These are phyloP conservation scores for Laguncularia racemosa DNA, from an alignment of 345 rosid species.

Conservation along the genomic window DNA sequence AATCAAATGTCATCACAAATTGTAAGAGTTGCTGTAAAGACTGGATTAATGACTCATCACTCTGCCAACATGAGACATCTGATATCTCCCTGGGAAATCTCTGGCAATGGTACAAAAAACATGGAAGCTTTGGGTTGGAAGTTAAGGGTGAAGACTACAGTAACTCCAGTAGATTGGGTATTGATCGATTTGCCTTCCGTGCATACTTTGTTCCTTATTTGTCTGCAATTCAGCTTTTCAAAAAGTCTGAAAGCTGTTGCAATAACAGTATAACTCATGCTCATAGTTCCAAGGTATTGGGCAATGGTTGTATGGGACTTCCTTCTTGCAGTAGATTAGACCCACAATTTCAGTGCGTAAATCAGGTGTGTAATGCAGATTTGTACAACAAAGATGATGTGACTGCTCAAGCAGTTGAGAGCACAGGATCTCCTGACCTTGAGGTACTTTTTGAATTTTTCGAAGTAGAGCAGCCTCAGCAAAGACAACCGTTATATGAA, in stretches of 20 bases:
- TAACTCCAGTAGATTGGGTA: slow-evolving; percentile 31
- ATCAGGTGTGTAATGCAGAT: slow-evolving; percentile 11
- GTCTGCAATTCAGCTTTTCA: slow-evolving; percentile 52
- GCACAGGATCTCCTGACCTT: slow-evolving; percentile 8
- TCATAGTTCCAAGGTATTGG: too few relatives aligned
- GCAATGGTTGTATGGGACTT: too few relatives aligned
- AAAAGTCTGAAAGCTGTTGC: slow-evolving; percentile 10
- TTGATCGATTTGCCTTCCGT: slow-evolving; percentile 31
- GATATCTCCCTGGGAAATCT: slow-evolving; percentile 29
- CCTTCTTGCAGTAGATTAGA: too few relatives aligned
- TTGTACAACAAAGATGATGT: neutral
- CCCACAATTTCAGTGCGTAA: slow-evolving; percentile 26
- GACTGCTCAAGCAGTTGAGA: slow-evolving; percentile 14
- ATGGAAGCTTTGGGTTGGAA: slow-evolving; percentile 51
- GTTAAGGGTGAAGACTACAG: slow-evolving; percentile 35
- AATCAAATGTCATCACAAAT: slow-evolving; percentile 7
- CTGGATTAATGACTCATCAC: slow-evolving; percentile 11
- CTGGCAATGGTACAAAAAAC: slow-evolving; percentile 55
- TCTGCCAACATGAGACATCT: slow-evolving; percentile 36
- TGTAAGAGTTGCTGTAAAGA: slow-evolving; percentile 25
- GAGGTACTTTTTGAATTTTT: slow-evolving; percentile 54
- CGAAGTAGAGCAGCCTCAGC: slow-evolving; percentile 47
- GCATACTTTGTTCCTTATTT: slow-evolving; percentile 56
- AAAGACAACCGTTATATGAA: slow-evolving; percentile 43
- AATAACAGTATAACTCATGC: neutral